Conservation (phyloP, 805 yeast genomes). For the Kluyveromyces aestuarii region DNA sequence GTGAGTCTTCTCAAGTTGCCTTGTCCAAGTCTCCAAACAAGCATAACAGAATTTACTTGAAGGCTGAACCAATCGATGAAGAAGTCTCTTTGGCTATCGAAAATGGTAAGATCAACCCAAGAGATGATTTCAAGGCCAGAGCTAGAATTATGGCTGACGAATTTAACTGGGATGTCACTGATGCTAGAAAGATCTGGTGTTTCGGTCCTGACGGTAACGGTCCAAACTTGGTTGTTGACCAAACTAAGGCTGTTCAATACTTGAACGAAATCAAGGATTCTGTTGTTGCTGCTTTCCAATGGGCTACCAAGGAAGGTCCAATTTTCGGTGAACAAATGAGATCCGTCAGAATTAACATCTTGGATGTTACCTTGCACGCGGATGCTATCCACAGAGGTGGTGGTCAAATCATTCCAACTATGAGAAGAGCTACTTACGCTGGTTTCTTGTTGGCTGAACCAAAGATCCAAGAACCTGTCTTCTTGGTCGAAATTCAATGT, state of each 20-base stretch:
- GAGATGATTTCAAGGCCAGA: constrained; percentile 98
- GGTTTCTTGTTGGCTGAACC: constrained; percentile 97
- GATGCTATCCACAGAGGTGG: constrained; percentile 99
- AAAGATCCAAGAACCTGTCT: constrained; percentile 98
- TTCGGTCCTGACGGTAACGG: constrained; percentile 99
- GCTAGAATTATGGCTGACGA: constrained; percentile 98
- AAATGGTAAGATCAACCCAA: constrained; percentile 82
- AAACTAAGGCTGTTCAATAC: constrained; percentile 99
- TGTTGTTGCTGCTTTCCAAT: constrained; percentile 99
- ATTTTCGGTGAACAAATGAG: constrained; percentile 93
- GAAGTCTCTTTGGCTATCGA: constrained; percentile 90
- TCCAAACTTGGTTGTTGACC: constrained; percentile 97
- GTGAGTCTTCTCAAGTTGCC: constrained; percentile 91
- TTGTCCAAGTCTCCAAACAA: constrained; percentile 99
- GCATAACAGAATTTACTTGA: constrained; percentile 99
- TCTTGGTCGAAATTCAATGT: constrained; percentile 98
- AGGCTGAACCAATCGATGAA: constrained; percentile 94
- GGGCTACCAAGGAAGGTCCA: constrained; percentile 99
- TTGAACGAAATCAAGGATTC: constrained; percentile 98
- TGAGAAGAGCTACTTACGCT: constrained; percentile 99
- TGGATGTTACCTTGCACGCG: constrained; percentile 98
- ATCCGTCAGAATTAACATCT: constrained; percentile 93
- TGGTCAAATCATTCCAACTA: constrained; percentile 99
- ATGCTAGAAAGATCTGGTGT: constrained; percentile 99
- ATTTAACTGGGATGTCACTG: constrained; percentile 99